Base-by-base conservation (phyloP, 345 rosid genomes). In the Rhodamnia argentea region DNA sequence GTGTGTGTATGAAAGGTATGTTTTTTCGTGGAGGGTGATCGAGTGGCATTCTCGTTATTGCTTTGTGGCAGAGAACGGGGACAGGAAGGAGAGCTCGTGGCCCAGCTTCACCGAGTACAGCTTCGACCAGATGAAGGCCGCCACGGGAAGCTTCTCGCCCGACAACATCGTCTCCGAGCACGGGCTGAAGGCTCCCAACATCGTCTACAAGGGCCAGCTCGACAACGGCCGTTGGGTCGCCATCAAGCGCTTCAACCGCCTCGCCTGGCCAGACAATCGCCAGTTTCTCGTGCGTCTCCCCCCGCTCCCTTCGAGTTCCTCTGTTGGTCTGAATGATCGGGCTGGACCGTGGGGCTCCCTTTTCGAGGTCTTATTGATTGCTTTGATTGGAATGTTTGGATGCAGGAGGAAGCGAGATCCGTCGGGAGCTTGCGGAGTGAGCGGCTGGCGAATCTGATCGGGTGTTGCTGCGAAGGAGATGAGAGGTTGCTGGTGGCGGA, bases 261-360 rank as follows among this genome's bases (percentile, higher is more conserved):
- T 91, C 58, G 98, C 99, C 40, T 97, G 99, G 99, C 96, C 99
- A 5, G 99, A 97, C 91, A 89, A 98, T 85, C 95, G 99, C 88
- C 99, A 97, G 90, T 97, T 97, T 86, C 91, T 97, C 52, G 99
- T 97, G 60, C 75, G 96, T 91, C 83, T 27, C 14, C 32, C 14
- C 26, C 54, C 42, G 53, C 11, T 24, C 56, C 40, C 81, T 12
- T 56, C 4, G 3, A 3, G 27, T 26, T 42, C 56, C 26, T 70
- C 54, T 51, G 15, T 74, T 16, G 40, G 40, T 60, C 74, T 60
- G 7, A 18, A 70, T 37, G 81, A 62, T 37, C 81, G 47, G 81
- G 5, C 47, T 20, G 81, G 18, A 70, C 32, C 47, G 47, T 20
- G 5, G 29, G 2, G 76, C 76, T 64, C 44, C 8, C 29, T 40